Evolutionary conservation across 352 stramenopile genomes (phyloP), one percentile per base, ranked within the genome.

Genomic region (Nothophytophthora sp.): DNA sequence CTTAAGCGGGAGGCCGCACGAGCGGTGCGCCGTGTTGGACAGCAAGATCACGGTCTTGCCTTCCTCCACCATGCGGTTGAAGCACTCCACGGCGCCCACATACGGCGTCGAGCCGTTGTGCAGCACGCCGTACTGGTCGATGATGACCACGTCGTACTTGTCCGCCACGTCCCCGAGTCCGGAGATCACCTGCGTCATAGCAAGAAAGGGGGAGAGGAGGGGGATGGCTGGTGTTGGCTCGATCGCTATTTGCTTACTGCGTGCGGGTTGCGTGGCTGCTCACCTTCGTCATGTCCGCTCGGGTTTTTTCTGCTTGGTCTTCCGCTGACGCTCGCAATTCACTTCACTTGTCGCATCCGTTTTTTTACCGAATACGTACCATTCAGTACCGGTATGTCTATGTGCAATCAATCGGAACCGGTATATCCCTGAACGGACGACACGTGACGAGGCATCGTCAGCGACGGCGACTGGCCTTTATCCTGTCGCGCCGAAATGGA

Each of bases 71-170:
- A 97, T 70, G 9, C 50, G 28, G 25, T 79, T 60, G 29, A 97
- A 86, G 27, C 67, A 86, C 24, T 83, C 70, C 11, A 81, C 63
- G 9, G 86, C 81, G 27, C 79, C 81, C 12, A 72, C 55, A 46
- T 96, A 82, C 16, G 71, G 63, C 20, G 70, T 28, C 4, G 69
- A 76, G 47, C 90, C 90, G 75, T 97, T 95, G 70, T 97, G 90
- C 51, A 97, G 64, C 18, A 97, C 90, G 34, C 90, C 90, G 49
- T 87, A 97, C 70, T 97, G 90, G 70, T 97, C 90, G 16, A 97
- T 68, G 45, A 97, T 77, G 58, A 97, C 96, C 10, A 85, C 75
- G 62, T 97, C 86, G 60, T 96, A 97, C 12, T 52, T 49, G 33
- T 81, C 63, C 5, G 75, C 45, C 20, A 95, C 39, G 25, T 63